Conservation (phyloP, 2,329 filamentous ascomycete genomes). For the Penicillium sp. region DNA sequence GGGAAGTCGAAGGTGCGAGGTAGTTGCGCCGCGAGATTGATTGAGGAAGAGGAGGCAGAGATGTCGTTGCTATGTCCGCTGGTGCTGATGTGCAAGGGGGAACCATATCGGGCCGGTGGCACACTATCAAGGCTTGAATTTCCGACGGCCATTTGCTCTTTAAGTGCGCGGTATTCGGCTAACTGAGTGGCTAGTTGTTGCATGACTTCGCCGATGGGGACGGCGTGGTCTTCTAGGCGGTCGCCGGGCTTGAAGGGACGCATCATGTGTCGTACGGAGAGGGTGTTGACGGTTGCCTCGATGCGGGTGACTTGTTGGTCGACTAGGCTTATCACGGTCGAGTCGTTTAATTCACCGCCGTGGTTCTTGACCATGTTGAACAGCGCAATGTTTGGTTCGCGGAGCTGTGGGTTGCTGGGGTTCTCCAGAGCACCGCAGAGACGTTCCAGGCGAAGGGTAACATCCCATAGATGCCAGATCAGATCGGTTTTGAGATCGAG, state of each 20-base stretch:
- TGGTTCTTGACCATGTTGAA: slow-evolving; percentile 70
- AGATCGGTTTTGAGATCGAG: slow-evolving; percentile 80
- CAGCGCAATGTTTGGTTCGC: slow-evolving; percentile 78
- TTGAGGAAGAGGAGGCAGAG: slow-evolving; percentile 30
- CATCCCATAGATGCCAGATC: slow-evolving; percentile 85
- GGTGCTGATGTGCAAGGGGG: slow-evolving; percentile 10
- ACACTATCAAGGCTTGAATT: slow-evolving; percentile 24
- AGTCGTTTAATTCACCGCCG: slow-evolving; percentile 83
- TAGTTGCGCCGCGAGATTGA: slow-evolving; percentile 22
- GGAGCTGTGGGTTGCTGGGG: slow-evolving; percentile 60
- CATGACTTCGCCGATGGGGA: slow-evolving; percentile 69
- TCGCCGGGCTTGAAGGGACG: slow-evolving; percentile 63
- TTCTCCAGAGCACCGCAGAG: slow-evolving; percentile 85
- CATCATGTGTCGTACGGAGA: slow-evolving; percentile 76
- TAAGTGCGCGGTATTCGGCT: slow-evolving; percentile 41
- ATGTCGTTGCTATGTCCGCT: slow-evolving; percentile 20
- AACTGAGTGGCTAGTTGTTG: slow-evolving; percentile 42
- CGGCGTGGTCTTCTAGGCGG: slow-evolving; percentile 69
- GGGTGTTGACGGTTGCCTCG: slow-evolving; percentile 80
- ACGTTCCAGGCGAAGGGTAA: slow-evolving; percentile 88
- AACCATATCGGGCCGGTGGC: slow-evolving; percentile 9
- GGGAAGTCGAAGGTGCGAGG: slow-evolving; percentile 18
- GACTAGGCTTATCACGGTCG: slow-evolving; percentile 82
- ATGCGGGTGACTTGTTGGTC: slow-evolving; percentile 95
- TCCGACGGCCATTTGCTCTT: slow-evolving; percentile 37